Conservation (phyloP, 2,329 filamentous ascomycete species). For the Fusarium udum region DNA sequence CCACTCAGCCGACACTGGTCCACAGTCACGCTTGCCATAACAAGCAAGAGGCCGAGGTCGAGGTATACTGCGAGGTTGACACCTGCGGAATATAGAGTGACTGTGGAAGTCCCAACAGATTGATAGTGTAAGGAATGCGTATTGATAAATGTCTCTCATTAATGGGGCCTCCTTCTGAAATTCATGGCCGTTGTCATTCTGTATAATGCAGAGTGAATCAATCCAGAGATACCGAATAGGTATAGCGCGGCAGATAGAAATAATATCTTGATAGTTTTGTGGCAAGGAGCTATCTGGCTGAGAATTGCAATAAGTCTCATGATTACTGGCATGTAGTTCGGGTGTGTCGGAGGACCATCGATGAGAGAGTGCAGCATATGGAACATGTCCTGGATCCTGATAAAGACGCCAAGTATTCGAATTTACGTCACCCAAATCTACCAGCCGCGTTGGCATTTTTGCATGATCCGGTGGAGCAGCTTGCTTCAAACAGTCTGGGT, state of each 20-base stretch:
- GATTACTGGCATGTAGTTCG: rapidly evolving
- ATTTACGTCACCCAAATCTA: rapidly evolving
- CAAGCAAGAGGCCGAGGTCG: rapidly evolving
- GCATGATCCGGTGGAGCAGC: neutral
- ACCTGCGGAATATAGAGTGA: rapidly evolving
- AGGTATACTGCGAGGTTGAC: neutral
- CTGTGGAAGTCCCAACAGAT: neutral
- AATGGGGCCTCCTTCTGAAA: neutral
- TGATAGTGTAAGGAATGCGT: neutral
- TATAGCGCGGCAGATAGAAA: neutral
- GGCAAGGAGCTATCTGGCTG: neutral
- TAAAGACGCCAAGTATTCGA: rapidly evolving
- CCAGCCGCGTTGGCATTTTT: neutral
- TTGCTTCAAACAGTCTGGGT: neutral
- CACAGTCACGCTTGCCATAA: neutral
- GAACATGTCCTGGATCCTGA: neutral
- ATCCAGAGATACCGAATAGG: neutral
- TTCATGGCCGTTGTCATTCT: neutral
- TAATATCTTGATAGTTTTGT: neutral
- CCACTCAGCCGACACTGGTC: rapidly evolving
- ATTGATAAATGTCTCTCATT: neutral
- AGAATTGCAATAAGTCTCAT: rapidly evolving
- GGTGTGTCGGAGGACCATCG: neutral
- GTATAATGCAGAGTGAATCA: neutral
- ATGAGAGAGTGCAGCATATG: neutral